Conservation (phyloP, 306 rosid genomes). For the Acacia acuminata region DNA sequence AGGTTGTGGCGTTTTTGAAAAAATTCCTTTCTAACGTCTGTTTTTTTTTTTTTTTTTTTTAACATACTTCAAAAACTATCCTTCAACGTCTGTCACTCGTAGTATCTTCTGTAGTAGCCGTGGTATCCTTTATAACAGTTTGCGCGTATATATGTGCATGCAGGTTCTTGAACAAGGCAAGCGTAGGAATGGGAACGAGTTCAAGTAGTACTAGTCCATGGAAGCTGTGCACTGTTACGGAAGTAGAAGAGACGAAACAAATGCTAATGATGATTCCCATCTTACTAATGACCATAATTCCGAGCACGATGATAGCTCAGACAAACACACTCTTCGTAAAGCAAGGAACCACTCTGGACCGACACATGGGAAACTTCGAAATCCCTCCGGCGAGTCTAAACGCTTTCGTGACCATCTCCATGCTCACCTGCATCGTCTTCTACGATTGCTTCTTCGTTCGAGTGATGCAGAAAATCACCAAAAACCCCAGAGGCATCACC, state of each 20-base stretch:
- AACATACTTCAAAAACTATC: too few species aligned
- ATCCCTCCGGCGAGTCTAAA: constrained; percentile 74
- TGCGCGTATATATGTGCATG: too few species aligned
- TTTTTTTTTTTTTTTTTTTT: too few species aligned
- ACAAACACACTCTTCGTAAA: constrained; percentile 63
- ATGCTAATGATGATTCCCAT: constrained; percentile 79
- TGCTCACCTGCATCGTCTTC: constrained; percentile 64
- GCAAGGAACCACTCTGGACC: constrained; percentile 79
- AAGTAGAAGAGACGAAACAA: constrained; percentile 89
- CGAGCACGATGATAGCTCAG: constrained; percentile 65
- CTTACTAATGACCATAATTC: constrained; percentile 62
- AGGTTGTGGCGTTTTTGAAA: too few species aligned
- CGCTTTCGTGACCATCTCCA: constrained; percentile 71
- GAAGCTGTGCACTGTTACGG: constrained; percentile 70
- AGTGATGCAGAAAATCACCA: constrained; percentile 45
- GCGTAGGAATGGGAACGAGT: constrained; percentile 47
- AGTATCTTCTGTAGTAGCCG: too few species aligned
- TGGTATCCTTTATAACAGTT: too few species aligned
- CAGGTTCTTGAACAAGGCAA: constrained; percentile 80
- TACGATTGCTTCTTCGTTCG: constrained; percentile 68
- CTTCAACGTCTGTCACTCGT: too few species aligned
- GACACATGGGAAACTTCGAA: constrained; percentile 66
- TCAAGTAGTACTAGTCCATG: constrained; percentile 51
- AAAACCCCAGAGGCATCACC: constrained; percentile 81
- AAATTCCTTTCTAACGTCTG: too few species aligned